Percentiles rank a stretch among this genome's conserved stretches.
Evolutionary conservation across 2,329 filamentous ascomycete genomes (phyloP).

Genomic region (Pseudogymnoascus sp.): DNA sequence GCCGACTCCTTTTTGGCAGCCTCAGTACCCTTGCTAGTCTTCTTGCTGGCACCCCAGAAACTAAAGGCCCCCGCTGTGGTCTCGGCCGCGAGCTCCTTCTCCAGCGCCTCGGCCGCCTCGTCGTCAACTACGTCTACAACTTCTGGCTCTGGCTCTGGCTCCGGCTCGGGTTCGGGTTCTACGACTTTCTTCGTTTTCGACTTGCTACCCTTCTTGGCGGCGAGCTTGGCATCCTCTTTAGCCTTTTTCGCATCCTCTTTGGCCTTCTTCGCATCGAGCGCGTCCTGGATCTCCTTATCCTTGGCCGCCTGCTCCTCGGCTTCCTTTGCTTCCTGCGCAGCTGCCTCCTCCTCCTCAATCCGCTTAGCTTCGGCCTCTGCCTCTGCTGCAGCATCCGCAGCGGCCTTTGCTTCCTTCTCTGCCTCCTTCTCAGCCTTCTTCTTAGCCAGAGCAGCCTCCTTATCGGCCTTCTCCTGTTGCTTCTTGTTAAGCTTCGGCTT

Average conservation of each 20-base stretch:
- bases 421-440: conserved; percentile 34
- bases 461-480: conserved; percentile 40
- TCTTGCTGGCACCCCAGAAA: conserved; percentile 51
- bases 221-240: conserved; percentile 36
- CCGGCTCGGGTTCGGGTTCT: conserved; percentile 20
- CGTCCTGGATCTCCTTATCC: conserved; percentile 34
- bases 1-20: conserved; percentile 31
- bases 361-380: conserved; percentile 30
- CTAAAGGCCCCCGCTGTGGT: conserved; percentile 35
- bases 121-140: conserved; percentile 20
- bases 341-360: conserved; percentile 24
- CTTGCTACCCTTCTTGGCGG: conserved; percentile 30
- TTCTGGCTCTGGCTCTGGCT: conserved; percentile 21
- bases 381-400: conserved; percentile 12
- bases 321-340: conserved; percentile 23
- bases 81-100: conserved; percentile 10
- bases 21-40: conserved; percentile 28
- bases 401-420: conserved; percentile 20
- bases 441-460: conserved; percentile 30
- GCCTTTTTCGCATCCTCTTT: conserved; percentile 32
- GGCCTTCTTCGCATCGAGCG: conserved; percentile 32
- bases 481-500: conserved; percentile 29
- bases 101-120: conserved; percentile 19
- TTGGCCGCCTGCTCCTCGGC: conserved; percentile 31
- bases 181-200: conserved; percentile 24